Conservation (phyloP, 495 filamentous ascomycete genomes). For the Penicillium soppii region DNA sequence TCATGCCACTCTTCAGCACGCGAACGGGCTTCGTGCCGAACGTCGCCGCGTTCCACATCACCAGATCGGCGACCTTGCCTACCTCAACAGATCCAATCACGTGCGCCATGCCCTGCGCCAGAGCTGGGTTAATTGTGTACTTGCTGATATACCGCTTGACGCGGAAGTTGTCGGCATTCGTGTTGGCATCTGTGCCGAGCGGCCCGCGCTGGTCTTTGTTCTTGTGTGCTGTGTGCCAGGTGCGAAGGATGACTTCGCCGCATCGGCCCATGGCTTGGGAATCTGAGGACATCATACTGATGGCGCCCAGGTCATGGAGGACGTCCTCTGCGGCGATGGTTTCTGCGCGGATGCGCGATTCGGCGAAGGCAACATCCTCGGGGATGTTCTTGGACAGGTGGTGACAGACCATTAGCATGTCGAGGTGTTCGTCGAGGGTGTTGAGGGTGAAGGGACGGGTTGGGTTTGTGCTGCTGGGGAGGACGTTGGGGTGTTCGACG, state of each 20-base stretch:
- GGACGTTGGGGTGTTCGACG: conserved; percentile 87
- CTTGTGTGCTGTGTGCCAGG: conserved; percentile 98
- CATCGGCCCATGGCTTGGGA: conserved; percentile 97
- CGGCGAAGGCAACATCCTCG: conserved; percentile 95
- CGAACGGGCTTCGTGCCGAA: conserved; percentile 86
- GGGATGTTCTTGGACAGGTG: conserved; percentile 89
- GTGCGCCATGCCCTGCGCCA: conserved; percentile 92
- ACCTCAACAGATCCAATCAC: conserved; percentile 84
- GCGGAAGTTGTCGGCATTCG: conserved; percentile 86
- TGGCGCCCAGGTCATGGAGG: conserved; percentile 91
- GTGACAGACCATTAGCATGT: conserved; percentile 99
- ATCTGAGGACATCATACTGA: conserved; percentile 97
- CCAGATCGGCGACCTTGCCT: conserved; percentile 89
- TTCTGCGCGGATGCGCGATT: conserved; percentile 90
- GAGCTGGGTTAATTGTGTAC: conserved; percentile 95
- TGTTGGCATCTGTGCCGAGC: conserved; percentile 75
- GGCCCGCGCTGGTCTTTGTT: conserved; percentile 86
- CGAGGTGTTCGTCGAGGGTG: conserved; percentile 94
- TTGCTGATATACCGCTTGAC: conserved; percentile 95
- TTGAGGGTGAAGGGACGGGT: conserved; percentile 91
- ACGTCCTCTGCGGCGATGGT: conserved; percentile 98
- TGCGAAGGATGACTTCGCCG: conserved; percentile 91
- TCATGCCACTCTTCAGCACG: conserved; percentile 90
- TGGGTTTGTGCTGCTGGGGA: conserved; percentile 90
- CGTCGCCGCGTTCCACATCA: conserved; percentile 80